These are phyloP conservation scores for Epichloe typhina DNA, from an alignment of 2,329 filamentous ascomycete genomes.

Conservation along the genomic window DNA sequence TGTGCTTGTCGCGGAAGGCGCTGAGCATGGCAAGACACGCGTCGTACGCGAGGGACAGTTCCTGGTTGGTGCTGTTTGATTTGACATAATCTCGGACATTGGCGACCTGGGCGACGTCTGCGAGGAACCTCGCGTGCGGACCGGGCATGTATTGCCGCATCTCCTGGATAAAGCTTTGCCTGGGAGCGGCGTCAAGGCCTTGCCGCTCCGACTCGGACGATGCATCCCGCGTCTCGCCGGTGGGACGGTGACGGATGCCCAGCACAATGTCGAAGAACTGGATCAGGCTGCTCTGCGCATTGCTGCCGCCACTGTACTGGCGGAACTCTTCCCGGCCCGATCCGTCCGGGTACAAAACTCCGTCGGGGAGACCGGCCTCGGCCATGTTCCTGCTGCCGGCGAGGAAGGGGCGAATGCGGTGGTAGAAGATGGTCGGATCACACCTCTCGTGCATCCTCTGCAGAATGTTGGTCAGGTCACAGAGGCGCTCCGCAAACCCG, in stretches of 20 bases:
- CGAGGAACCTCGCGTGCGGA: conserved; percentile 76
- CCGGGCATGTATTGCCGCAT: conserved; percentile 98
- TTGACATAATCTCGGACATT: conserved; percentile 83
- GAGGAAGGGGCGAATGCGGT: conserved; percentile 89
- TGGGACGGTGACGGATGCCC: conserved; percentile 80
- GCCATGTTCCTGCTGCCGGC: conserved; percentile 97
- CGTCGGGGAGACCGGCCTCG: conserved; percentile 78
- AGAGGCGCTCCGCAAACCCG: conserved; percentile 72
- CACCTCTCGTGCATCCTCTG: conserved; percentile 91
- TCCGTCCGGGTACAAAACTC: conserved; percentile 78
- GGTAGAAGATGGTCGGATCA: conserved; percentile 88
- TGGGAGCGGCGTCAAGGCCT: conserved; percentile 24
- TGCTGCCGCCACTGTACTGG: conserved; percentile 87
- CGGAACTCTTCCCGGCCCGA: conserved; percentile 55
- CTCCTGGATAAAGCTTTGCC: conserved; percentile 84
- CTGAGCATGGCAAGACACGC: conserved; percentile 64
- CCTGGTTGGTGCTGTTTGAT: conserved; percentile 42
- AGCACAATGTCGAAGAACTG: conserved; percentile 95
- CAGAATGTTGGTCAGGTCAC: conserved; percentile 67
- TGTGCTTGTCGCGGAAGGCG: conserved; percentile 79
- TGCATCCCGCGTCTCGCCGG: conserved; percentile 50
- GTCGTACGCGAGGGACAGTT: conserved; percentile 72
- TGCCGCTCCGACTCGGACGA: conserved; percentile 27
- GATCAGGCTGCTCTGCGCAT: conserved; percentile 91
- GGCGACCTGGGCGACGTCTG: conserved; percentile 63